Percentiles rank a stretch among this genome's conserved stretches.
Conservation (phyloP, 78 protist species). For the Cavenderia fasciculata region DNA sequence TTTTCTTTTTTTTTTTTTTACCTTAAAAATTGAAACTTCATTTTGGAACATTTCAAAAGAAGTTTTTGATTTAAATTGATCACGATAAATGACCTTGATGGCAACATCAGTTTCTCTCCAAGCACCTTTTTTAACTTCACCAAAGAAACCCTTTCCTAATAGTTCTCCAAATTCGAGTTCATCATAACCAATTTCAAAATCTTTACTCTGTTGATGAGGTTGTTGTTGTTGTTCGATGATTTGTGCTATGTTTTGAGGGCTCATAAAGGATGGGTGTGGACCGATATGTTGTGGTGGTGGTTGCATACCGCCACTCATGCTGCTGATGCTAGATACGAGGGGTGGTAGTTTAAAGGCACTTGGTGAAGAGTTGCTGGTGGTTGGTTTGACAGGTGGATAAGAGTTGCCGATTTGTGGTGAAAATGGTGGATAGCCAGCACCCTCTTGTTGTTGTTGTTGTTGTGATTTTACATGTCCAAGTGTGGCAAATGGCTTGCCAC, state of each 20-base stretch:
- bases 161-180: constrained; percentile 54
- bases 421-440: too few species aligned
- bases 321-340: background rate
- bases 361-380: too few species aligned
- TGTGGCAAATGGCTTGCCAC: too few species aligned
- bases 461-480: constrained; percentile 18
- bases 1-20: too few species aligned
- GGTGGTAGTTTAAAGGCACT: background rate
- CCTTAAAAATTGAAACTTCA: constrained; percentile 42
- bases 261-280: background rate
- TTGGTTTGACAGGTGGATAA: too few species aligned
- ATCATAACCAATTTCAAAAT: constrained; percentile 47
- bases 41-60: constrained; percentile 73
- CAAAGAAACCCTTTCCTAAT: constrained; percentile 80
- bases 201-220: background rate
- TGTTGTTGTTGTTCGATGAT: background rate
- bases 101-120: constrained; percentile 84
- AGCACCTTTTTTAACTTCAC: constrained; percentile 69
- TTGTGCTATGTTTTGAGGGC: background rate
- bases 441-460: constrained; percentile 33
- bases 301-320: background rate
- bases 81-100: constrained; percentile 71
- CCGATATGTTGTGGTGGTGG: constrained; percentile 9
- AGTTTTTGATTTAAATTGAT: constrained; percentile 66
- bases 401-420: too few species aligned